Conservation (phyloP, 129 eudicot genomes). For the Logfia minima region DNA sequence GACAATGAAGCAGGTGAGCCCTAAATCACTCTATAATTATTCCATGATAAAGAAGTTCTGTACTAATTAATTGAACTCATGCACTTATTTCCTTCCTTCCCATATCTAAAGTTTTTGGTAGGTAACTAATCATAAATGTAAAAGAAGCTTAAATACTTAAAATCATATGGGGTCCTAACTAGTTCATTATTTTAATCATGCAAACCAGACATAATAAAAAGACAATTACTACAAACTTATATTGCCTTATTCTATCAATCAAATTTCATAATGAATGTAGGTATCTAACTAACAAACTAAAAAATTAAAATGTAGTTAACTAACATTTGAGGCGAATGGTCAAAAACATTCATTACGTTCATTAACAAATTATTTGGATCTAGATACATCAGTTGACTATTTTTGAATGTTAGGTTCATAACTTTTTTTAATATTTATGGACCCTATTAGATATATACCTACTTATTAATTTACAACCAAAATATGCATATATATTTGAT, state of each 20-base stretch:
- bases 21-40: constrained; percentile 32
- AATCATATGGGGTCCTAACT: constrained; percentile 27
- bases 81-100: constrained; percentile 11
- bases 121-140: constrained; percentile 29
- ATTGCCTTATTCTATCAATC: constrained; percentile 21
- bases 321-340: neutral
- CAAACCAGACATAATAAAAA: constrained; percentile 21
- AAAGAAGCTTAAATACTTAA: constrained; percentile 19
- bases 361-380: neutral
- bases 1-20: constrained; percentile 29
- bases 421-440: neutral
- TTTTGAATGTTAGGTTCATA: neutral
- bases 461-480: neutral
- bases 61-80: constrained; percentile 13
- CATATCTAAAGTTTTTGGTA: constrained; percentile 7
- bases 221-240: constrained; percentile 26
- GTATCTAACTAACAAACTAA: neutral
- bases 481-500: neutral
- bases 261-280: constrained; percentile 1
- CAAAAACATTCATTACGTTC: constrained; percentile 25
- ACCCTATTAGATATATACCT: neutral
- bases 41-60: constrained; percentile 37
- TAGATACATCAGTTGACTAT: constrained; percentile 18
- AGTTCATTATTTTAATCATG: constrained; percentile 22
- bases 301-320: neutral